Base-by-base conservation (phyloP, 2,329 filamentous ascomycete species). In the Alternaria brassicae region DNA sequence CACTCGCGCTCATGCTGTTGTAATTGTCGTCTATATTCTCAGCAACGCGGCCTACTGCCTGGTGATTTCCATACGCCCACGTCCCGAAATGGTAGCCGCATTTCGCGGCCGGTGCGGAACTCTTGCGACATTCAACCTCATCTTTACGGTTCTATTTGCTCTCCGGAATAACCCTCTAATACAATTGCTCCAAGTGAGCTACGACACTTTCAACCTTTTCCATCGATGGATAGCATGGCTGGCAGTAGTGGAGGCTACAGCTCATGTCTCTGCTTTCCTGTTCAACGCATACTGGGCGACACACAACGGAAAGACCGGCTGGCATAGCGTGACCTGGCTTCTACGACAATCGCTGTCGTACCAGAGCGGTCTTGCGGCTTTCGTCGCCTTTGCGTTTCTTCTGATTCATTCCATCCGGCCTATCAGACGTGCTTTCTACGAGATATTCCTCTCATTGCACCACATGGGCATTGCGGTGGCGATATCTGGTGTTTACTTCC, bases 201-300 rank as follows among this genome's bases (percentile, higher is more conserved):
- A 92, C 75, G 89, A 93, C 74, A 91, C 89, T 0, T 92, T 90
- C 81, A 93, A 92, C 78, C 79, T 92, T 53, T 81, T 92, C 58
- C 90, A 93, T 77, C 85, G 90, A 62, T 92, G 90, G 90, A 84
- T 90, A 49, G 90, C 90, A 59, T 86, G 90, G 50, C 89, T 92
- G 53, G 89, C 90, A 40, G 83, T 89, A 7, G 76, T 91, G 7
- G 88, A 93, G 73, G 81, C 86, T 15, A 63, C 91, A 13, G 80
- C 84, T 30, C 90, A 93, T 75, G 86, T 85, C 2, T 70, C 86
- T 15, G 84, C 88, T 32, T 91, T 83, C 75, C 81, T 84, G 62
- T 72, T 72, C 48, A 76, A 73, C 58, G 77, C 79, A 41, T 73
- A 67, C 19, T 77, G 40, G 56, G 70, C 79, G 79, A 37, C 68